phyloP scores from a whole-genome alignment of 1,139 yeast species.

The Sugiyamaella japonica region DNA sequence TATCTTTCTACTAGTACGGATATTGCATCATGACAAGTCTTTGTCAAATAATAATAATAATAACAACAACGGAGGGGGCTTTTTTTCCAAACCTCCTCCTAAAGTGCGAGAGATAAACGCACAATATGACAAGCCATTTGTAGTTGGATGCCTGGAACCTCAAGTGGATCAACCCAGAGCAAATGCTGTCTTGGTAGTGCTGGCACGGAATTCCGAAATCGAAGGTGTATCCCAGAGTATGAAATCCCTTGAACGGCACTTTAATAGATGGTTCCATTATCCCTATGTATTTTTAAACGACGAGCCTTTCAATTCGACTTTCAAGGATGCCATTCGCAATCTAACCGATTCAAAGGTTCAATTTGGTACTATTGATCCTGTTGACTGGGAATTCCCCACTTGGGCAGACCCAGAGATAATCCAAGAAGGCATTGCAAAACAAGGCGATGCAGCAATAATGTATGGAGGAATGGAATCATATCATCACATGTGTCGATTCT shows the following conservation, averaged over 20 bases:
- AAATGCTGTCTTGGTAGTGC: constrained; percentile 80
- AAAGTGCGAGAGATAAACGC: constrained; percentile 13
- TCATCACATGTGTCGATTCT: constrained; percentile 69
- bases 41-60: neutral
- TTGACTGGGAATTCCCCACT: constrained; percentile 59
- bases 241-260: constrained; percentile 74
- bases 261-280: constrained; percentile 86
- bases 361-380: constrained; percentile 57
- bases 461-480: constrained; percentile 80
- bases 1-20: constrained; percentile 1
- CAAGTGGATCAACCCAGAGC: constrained; percentile 45
- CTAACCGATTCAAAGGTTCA: constrained; percentile 59
- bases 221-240: constrained; percentile 69
- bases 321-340: constrained; percentile 51
- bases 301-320: constrained; percentile 65
- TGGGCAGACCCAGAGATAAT: constrained; percentile 43
- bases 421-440: constrained; percentile 59
- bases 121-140: constrained; percentile 38
- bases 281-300: constrained; percentile 89
- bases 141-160: constrained; percentile 41
- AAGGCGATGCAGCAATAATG: constrained; percentile 77
- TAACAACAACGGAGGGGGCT: neutral
- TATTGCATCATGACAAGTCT: constrained; percentile 3
- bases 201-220: constrained; percentile 75
- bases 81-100: constrained; percentile 15